Conservation (phyloP, 495 filamentous ascomycete genomes). For the Chaetomidium leptoderma region DNA sequence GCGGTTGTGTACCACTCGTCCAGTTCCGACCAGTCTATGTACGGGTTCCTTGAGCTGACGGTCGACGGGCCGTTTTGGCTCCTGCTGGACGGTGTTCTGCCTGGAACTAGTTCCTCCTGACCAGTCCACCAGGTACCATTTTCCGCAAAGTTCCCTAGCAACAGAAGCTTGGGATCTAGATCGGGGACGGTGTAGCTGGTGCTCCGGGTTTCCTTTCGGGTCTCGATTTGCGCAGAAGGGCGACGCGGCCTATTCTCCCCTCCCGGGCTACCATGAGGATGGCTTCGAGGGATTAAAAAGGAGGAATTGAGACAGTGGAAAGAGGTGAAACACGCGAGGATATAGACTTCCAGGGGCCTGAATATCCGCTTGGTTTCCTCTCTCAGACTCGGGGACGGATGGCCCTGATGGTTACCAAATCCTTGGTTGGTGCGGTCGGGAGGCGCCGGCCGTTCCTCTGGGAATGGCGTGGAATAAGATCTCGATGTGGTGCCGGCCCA, state of each 20-base stretch:
- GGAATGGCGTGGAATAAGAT: conserved; percentile 40
- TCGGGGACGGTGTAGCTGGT: conserved; percentile 38
- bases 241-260: conserved; percentile 21
- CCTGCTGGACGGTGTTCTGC: conserved; percentile 32
- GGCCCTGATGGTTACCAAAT: conserved; percentile 11
- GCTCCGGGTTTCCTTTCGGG: conserved; percentile 28
- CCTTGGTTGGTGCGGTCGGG: conserved; percentile 4
- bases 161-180: conserved; percentile 71
- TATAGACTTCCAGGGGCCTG: conserved; percentile 68
- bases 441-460: conserved; percentile 31
- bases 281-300: conserved; percentile 50
- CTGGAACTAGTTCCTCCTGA: conserved; percentile 40
- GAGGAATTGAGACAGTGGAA: conserved; percentile 69
- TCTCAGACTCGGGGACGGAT: conserved; percentile 23
- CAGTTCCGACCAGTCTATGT: conserved; percentile 70
- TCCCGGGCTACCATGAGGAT: conserved; percentile 6
- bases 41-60: conserved; percentile 61
- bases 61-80: conserved; percentile 34
- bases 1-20: conserved; percentile 74
- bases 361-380: conserved; percentile 53
- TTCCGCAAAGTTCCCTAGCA: conserved; percentile 75
- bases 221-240: conserved; percentile 14
- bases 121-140: conserved; percentile 84
- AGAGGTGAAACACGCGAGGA: conserved; percentile 62
- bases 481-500: conserved; percentile 23